Evolutionary conservation across 1,284 basidiomycete species (phyloP).

Genomic region (Gomphus sp.): DNA sequence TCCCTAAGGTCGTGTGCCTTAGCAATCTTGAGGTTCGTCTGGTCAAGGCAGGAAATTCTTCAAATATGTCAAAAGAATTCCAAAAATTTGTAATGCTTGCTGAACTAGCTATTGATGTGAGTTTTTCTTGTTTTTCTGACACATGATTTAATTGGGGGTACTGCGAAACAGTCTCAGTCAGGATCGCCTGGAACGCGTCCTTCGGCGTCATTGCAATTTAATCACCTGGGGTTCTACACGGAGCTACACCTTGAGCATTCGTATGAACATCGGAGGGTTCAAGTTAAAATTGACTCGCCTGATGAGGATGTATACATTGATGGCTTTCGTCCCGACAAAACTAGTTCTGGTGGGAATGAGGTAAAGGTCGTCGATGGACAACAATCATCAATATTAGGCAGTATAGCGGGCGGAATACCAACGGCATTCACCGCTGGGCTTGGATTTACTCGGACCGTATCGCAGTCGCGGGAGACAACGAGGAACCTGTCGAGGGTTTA

Average conservation of each 20-base stretch:
- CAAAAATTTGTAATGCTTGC: not conserved
- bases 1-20: not conserved
- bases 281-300: not conserved
- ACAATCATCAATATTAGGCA: not conserved
- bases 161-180: not conserved
- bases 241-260: not conserved
- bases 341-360: not conserved
- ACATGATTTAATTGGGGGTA: not conserved
- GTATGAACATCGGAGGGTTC: not conserved
- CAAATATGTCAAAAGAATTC: not conserved
- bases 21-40: not conserved
- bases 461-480: not conserved
- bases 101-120: not conserved
- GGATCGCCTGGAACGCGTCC: not conserved
- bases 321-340: not conserved
- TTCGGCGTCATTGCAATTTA: not conserved
- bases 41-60: too few species aligned
- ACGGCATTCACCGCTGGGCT: not conserved
- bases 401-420: not conserved
- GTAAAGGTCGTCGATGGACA: not conserved
- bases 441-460: not conserved
- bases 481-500: not conserved
- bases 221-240: not conserved
- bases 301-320: not conserved
- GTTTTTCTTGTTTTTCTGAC: not conserved